Conservation (phyloP, 441 rosid genomes). For the Eugenia klotzschiana region DNA sequence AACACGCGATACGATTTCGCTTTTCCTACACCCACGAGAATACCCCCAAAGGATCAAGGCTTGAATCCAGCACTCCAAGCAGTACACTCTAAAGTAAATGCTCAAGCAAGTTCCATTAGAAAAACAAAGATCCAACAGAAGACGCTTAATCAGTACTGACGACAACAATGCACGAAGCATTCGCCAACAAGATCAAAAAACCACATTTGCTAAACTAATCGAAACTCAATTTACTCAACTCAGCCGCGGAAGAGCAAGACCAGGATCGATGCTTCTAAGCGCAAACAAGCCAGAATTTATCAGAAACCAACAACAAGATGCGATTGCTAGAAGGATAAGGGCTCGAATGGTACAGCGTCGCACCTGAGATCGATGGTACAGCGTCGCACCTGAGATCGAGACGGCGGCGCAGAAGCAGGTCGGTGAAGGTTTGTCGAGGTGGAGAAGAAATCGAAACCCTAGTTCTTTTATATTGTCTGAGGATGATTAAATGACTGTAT, state of each 20-base stretch:
- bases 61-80: background rate
- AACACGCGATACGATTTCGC: background rate
- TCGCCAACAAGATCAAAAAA: background rate
- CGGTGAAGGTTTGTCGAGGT: background rate
- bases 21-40: background rate
- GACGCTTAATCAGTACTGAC: background rate
- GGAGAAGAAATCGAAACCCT: background rate
- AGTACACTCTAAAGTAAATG: accelerated
- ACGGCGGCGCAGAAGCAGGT: background rate
- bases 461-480: background rate
- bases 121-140: background rate
- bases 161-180: background rate
- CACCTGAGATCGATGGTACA: background rate
- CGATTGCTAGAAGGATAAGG: background rate
- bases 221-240: background rate
- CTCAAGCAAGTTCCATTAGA: background rate
- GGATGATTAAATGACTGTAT: background rate
- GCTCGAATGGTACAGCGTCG: background rate
- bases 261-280: background rate
- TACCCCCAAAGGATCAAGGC: background rate
- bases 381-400: background rate
- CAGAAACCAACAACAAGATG: background rate
- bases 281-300: background rate
- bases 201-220: background rate
- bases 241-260: background rate